These are phyloP conservation scores for Turritis glabra DNA, from an alignment of 345 rosid genomes.

Conservation along the genomic window DNA sequence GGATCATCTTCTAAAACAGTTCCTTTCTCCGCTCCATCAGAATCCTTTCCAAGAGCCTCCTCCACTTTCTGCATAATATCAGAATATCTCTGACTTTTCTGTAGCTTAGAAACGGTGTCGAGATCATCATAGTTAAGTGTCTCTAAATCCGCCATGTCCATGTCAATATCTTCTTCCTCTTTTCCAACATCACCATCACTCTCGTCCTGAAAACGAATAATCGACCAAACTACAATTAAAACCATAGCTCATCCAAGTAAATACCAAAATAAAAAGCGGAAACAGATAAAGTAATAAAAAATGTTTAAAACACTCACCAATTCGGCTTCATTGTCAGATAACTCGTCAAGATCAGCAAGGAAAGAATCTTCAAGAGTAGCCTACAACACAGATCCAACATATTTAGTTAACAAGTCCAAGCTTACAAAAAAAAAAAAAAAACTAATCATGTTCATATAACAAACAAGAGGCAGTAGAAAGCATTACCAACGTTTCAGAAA, in stretches of 20 bases:
- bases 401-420: neutral
- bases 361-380: slow-evolving; percentile 92
- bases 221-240: slow-evolving; percentile 5
- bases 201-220: slow-evolving; percentile 55
- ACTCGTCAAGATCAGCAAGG: slow-evolving; percentile 92
- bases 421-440: neutral
- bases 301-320: slow-evolving; percentile 42
- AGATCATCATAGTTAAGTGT: slow-evolving; percentile 82
- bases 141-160: slow-evolving; percentile 76
- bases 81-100: slow-evolving; percentile 73
- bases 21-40: slow-evolving; percentile 58
- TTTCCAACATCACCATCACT: slow-evolving; percentile 57
- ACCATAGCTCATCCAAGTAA: neutral
- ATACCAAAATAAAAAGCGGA: neutral
- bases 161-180: slow-evolving; percentile 82
- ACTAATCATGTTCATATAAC: too few relatives aligned
- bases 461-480: too few relatives aligned
- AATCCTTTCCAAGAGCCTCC: slow-evolving; percentile 67
- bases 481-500: too few relatives aligned
- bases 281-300: neutral
- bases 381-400: slow-evolving; percentile 39
- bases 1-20: slow-evolving; percentile 91
- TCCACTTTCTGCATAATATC: slow-evolving; percentile 94
- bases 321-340: slow-evolving; percentile 90
- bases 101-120: slow-evolving; percentile 78